Evolutionary conservation across 306 rosid species (phyloP).

Genomic region (Purshia tridentata): DNA sequence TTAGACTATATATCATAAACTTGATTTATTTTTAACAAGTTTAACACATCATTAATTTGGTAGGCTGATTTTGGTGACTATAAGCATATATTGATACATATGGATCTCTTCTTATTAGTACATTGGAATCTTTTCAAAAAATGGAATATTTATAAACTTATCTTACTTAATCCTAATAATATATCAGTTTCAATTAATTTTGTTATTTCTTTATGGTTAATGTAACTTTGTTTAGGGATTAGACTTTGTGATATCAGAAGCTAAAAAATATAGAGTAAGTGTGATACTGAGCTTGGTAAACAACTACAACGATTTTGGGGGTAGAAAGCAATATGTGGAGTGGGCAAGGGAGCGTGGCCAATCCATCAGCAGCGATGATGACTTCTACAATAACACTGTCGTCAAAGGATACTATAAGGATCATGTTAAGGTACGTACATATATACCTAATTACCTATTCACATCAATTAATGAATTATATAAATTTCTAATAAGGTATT

Average conservation of each 20-base stretch:
- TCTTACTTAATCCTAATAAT: too few relatives aligned
- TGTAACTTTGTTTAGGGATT: conserved; percentile 34
- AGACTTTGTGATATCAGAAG: conserved; percentile 59
- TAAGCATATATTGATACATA: too few relatives aligned
- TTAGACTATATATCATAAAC: too few relatives aligned
- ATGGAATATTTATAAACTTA: too few relatives aligned
- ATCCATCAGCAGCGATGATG: conserved; percentile 37
- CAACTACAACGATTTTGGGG: conserved; percentile 55
- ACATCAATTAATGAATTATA: too few relatives aligned
- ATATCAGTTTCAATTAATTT: neutral
- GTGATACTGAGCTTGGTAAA: conserved; percentile 50
- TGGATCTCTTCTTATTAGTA: too few relatives aligned
- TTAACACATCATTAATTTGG: too few relatives aligned
- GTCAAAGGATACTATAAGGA: conserved; percentile 45
- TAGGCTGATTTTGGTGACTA: too few relatives aligned
- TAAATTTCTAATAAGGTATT: too few relatives aligned
- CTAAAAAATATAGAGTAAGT: conserved; percentile 35
- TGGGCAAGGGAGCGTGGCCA: conserved; percentile 51
- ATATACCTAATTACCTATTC: too few relatives aligned
- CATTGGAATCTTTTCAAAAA: too few relatives aligned
- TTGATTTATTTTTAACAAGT: too few relatives aligned
- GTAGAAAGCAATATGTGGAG: conserved; percentile 50
- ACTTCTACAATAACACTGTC: conserved; percentile 40
- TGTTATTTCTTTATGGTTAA: neutral
- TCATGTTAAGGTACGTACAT: conserved; percentile 38